These are phyloP conservation scores for Amylocystis lapponica DNA, from an alignment of 768 basidiomycete species.

Conservation along the genomic window DNA sequence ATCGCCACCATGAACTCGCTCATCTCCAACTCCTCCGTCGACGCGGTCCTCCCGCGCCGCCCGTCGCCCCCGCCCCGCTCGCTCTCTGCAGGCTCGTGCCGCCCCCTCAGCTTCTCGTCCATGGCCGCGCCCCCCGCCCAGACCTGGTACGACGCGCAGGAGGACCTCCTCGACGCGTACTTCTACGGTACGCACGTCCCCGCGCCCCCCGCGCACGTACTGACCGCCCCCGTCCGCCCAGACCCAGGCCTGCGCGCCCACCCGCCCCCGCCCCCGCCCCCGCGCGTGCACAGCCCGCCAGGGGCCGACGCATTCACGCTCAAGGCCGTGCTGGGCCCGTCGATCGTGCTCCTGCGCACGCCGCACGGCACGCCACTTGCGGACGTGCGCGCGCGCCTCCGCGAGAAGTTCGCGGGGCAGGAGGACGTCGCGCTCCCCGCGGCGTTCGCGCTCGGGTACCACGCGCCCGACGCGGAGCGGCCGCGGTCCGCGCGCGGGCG, in stretches of 20 bases:
- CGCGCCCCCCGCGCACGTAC: neutral
- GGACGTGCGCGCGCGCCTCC: slow-evolving; percentile 52
- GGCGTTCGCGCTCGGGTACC: slow-evolving; percentile 51
- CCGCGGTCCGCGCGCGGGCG: slow-evolving; percentile 13
- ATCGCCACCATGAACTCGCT: slow-evolving; percentile 25
- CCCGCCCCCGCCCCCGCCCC: slow-evolving; percentile 23
- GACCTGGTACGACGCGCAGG: slow-evolving; percentile 23
- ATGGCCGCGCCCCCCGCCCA: slow-evolving; percentile 15
- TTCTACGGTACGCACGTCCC: slow-evolving; percentile 30
- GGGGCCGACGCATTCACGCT: slow-evolving; percentile 36
- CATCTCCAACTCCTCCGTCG: slow-evolving; percentile 24
- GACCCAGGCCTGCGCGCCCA: too few relatives aligned
- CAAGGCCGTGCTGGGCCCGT: slow-evolving; percentile 59
- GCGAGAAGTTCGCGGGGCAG: slow-evolving; percentile 61
- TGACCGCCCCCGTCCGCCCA: slow-evolving; percentile 7
- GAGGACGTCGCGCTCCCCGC: slow-evolving; percentile 49
- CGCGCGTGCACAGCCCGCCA: too few relatives aligned
- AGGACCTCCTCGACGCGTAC: slow-evolving; percentile 36
- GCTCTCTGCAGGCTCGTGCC: slow-evolving; percentile 14
- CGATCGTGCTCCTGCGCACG: slow-evolving; percentile 58
- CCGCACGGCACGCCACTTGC: slow-evolving; percentile 40
- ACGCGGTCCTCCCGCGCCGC: slow-evolving; percentile 22
- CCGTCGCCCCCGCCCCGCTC: slow-evolving; percentile 14
- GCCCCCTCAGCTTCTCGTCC: slow-evolving; percentile 9
- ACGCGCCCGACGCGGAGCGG: slow-evolving; percentile 29